Percentiles rank a stretch among this genome's conserved stretches.
Conservation (phyloP, 805 yeast genomes). For the Metschnikowia cerradonensis region DNA sequence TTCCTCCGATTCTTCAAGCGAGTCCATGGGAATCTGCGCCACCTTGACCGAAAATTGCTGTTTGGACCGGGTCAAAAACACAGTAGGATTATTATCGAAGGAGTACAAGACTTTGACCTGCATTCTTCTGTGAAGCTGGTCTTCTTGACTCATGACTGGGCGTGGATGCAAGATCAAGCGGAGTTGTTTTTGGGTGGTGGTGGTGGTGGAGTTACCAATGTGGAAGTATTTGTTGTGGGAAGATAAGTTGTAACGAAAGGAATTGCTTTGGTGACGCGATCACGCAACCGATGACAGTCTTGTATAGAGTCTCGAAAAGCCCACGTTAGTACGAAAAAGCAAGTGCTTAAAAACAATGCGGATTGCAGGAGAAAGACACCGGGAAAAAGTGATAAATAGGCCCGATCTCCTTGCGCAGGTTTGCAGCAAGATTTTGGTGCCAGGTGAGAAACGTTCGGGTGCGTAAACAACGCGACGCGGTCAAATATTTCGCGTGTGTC, state of each 20-base stretch:
- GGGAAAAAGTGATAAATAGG: background rate
- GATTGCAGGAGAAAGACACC: background rate
- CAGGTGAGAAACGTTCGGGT: conserved; percentile 3
- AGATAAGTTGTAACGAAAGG: background rate
- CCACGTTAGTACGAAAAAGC: background rate
- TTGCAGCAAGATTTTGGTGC: conserved; percentile 2
- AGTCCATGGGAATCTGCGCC: conserved; percentile 31
- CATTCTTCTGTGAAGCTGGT: conserved; percentile 35
- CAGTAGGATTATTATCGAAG: conserved; percentile 41
- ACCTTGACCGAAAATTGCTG: conserved; percentile 32
- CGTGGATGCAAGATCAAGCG: background rate
- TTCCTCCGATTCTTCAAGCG: conserved; percentile 23
- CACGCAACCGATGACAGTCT: background rate
- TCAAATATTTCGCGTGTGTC: conserved; percentile 1
- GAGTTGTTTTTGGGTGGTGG: background rate
- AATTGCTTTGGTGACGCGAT: background rate
- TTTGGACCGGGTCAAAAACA: conserved; percentile 39
- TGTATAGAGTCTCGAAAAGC: background rate
- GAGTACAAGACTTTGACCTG: conserved; percentile 44
- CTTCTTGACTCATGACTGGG: conserved; percentile 18
- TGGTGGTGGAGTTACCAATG: background rate
- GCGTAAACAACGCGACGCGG: conserved; percentile 22
- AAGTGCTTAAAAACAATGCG: background rate
- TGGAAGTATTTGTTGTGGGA: background rate
- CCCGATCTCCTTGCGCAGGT: conserved; percentile 2